Evolutionary conservation across 352 stramenopile species (phyloP), one percentile per base, ranked within the genome.

Genomic region (Globisporangium iwayamae): DNA sequence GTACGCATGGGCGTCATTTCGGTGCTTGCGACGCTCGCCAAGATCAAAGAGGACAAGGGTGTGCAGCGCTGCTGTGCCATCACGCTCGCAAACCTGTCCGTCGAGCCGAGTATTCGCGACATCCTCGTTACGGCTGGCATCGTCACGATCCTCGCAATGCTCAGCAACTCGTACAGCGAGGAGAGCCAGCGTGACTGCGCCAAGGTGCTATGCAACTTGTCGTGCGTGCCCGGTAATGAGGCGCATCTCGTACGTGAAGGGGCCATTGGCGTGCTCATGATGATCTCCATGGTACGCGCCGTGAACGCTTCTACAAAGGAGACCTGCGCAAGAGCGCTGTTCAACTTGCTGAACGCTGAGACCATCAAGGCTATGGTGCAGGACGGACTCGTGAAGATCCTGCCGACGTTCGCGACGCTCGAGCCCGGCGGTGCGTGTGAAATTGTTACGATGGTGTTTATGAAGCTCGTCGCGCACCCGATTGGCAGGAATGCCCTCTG

Each of bases 131-230:
- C 64, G 32, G 75, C 84, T 0, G 71, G 76, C 3, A 83, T 76
- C 30, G 76, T 93, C 0, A 60, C 69, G 1, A 76, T 91, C 5
- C 69, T 93, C 14, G 65, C 80, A 1, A 60, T 81, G 1, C 68
- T 91, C 4, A 93, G 83, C 64, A 89, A 93, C 48, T 91, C 82
- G 11, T 92, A 93, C 72, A 94, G 85, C 46, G 85, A 93, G 73
- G 81, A 91, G 22, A 90, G 71, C 32, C 85, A 94, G 60, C 75
- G 81, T 5, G 83, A 94, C 34, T 93, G 83, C 46, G 81, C 82
- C 1, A 83, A 82, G 52, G 75, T 91, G 3, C 50, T 94, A 4
- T 91, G 80, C 63, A 91, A 93, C 34, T 66, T 94, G 14, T 91
- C 83, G 16, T 84, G 65, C 45, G 72, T 91, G 5, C 50, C 62